Base-by-base conservation (phyloP, 306 rosid species). In the Quercus rubra region DNA sequence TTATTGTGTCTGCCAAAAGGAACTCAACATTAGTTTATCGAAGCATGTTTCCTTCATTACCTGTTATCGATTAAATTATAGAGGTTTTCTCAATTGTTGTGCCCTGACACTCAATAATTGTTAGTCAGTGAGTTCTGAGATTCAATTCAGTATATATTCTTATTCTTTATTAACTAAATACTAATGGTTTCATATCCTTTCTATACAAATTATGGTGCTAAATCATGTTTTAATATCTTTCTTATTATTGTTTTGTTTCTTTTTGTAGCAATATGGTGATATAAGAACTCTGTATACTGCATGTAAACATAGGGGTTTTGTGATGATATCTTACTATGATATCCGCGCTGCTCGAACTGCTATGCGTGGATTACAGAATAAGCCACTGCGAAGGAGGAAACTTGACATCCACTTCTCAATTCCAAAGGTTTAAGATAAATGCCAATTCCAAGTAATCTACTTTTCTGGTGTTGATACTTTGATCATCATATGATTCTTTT, bases 251-350 rank as follows among this genome's bases (percentile, higher is more conserved):
- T 25, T 61, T 77, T 69, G 46, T 38, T 64, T 8, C 54, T 5
- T 74, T 46, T 83, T 86, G 74, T 82, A 96, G 99, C 98, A 93
- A 90, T 93, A 89, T 73, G 99, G 99, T 79, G 98, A 91, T 88
- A 93, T 96, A 84, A 85, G 98, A 84, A 91, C 99, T 81, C 91
- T 96, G 41, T 96, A 91, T 71, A 93, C 99, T 83, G 98, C 98
- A n/a, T 96, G 99, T 87, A 96, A 96, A 83, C 99, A 93, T 83
- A 85, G 99, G 83, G 99, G 99, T 19, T 96, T 96, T 85, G 99
- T 96, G 78, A 96, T 96, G 99, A 96, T 96, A 86, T 96, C 99
- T 33, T 96, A 96, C 79, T 96, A 90, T 85, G 99, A 96, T 74
- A 96, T 96, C 71, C 99, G 99, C 63, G 88, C 98, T 73, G 97